Percentiles rank a stretch among this genome's conserved stretches.
Evolutionary conservation across 2,329 filamentous ascomycete genomes (phyloP).

Genomic region (Fusarium protoensiforme): DNA sequence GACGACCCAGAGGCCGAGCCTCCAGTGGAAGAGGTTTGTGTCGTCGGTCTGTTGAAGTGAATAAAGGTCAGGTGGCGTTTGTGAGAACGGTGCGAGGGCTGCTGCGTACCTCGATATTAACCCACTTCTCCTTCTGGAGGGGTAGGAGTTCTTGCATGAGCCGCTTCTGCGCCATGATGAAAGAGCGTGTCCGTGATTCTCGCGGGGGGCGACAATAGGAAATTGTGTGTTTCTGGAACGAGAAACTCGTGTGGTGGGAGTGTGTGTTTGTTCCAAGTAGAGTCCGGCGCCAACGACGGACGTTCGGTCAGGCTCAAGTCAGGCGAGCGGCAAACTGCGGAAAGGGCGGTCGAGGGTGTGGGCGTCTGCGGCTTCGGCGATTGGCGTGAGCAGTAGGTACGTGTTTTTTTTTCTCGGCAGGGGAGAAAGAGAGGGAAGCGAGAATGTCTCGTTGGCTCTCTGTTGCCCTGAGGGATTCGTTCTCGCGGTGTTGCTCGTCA

Average conservation of each 20-base stretch:
- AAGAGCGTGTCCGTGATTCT: not conserved
- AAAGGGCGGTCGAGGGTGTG: conserved; percentile 43
- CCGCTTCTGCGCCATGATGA: conserved; percentile 71
- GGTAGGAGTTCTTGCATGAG: conserved; percentile 89
- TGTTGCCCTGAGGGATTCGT: not conserved
- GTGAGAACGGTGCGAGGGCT: not conserved
- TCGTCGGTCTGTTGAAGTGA: conserved; percentile 70
- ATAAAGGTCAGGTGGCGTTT: conserved; percentile 13
- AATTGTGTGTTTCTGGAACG: conserved; percentile 1
- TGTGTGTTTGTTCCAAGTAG: conserved; percentile 15
- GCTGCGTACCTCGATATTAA: conserved; percentile 81
- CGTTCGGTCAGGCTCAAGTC: conserved; percentile 37
- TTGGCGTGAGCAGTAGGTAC: conserved; percentile 11
- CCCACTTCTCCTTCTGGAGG: conserved; percentile 91
- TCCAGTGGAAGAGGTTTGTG: conserved; percentile 89
- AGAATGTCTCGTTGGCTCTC: conserved; percentile 6
- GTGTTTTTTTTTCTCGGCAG: not conserved
- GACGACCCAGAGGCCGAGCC: conserved; percentile 87
- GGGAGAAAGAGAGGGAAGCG: conserved; percentile 8
- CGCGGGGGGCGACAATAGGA: not conserved
- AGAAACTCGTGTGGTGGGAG: not conserved
- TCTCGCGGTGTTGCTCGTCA: not conserved
- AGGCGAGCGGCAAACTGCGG: conserved; percentile 36
- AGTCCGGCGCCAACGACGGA: conserved; percentile 4
- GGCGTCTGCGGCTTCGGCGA: conserved; percentile 33